Conservation (phyloP, 2,329 filamentous ascomycete genomes). For the Microcyclospora pomicola region DNA sequence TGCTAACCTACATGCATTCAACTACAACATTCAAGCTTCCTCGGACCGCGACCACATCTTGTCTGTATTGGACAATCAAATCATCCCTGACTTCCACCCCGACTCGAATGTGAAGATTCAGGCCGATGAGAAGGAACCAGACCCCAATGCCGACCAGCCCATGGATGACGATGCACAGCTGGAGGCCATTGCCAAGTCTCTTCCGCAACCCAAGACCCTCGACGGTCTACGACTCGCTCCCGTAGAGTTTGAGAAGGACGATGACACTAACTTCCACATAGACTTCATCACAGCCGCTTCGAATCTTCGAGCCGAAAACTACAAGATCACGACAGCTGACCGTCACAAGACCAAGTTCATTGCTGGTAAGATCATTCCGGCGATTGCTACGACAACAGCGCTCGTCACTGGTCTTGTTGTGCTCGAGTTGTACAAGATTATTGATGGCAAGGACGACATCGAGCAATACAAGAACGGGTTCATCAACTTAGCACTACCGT, state of each 20-base stretch:
- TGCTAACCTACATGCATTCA: constrained; percentile 90
- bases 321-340: constrained; percentile 87
- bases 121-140: constrained; percentile 85
- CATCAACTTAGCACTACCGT: constrained; percentile 86
- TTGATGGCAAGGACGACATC: constrained; percentile 90
- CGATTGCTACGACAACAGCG: constrained; percentile 93
- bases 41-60: constrained; percentile 55
- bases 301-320: constrained; percentile 93
- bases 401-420: constrained; percentile 88
- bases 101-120: constrained; percentile 91
- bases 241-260: constrained; percentile 97
- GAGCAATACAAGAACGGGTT: constrained; percentile 99
- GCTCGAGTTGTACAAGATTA: constrained; percentile 87
- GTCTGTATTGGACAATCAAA: constrained; percentile 77
- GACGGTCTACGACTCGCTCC: constrained; percentile 80
- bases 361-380: constrained; percentile 97
- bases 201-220: constrained; percentile 68
- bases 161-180: constrained; percentile 64
- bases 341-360: constrained; percentile 99
- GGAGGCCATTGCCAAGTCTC: constrained; percentile 52
- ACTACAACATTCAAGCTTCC: constrained; percentile 77
- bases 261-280: constrained; percentile 95
- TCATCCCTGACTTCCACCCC: constrained; percentile 87
- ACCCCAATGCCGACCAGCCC: constrained; percentile 57
- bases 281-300: constrained; percentile 97